A percentile compares a stretch with the other conserved stretches of the same genome.
Conservation (phyloP, 106 monocot genomes). For the Acanthochlamys bracteata region DNA sequence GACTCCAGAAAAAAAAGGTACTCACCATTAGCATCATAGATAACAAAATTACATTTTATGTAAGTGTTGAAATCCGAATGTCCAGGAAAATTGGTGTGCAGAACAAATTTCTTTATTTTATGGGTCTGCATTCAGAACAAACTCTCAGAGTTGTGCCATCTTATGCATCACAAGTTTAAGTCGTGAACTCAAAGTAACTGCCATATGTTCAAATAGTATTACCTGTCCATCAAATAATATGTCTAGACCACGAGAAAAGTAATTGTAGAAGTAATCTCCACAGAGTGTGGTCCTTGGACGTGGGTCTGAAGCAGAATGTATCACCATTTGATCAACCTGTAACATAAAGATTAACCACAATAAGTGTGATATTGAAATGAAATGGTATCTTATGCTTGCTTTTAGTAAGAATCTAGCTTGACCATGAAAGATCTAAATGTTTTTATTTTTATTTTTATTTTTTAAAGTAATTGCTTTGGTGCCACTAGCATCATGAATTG, state of each 20-base stretch:
- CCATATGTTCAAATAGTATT: constrained; percentile 2
- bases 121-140: constrained; percentile 53
- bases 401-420: too few species aligned
- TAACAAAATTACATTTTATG: constrained; percentile 87
- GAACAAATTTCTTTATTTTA: constrained; percentile 96
- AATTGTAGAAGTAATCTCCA: constrained; percentile 97
- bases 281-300: constrained; percentile 84
- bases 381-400: too few species aligned
- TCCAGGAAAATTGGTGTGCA: constrained; percentile 92
- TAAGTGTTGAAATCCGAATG: constrained; percentile 96
- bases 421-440: too few species aligned
- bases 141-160: neutral
- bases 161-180: neutral
- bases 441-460: too few species aligned
- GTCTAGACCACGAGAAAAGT: constrained; percentile 89
- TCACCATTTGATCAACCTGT: constrained; percentile 98
- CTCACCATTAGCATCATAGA: constrained; percentile 67
- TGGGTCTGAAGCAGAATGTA: constrained; percentile 91
- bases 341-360: neutral
- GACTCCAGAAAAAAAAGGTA: neutral
- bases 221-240: constrained; percentile 98
- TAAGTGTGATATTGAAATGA: too few species aligned
- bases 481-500: too few species aligned
- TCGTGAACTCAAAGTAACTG: neutral
- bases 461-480: too few species aligned